Conservation (phyloP, 345 rosid species). For the Geranium rotundifolium region DNA sequence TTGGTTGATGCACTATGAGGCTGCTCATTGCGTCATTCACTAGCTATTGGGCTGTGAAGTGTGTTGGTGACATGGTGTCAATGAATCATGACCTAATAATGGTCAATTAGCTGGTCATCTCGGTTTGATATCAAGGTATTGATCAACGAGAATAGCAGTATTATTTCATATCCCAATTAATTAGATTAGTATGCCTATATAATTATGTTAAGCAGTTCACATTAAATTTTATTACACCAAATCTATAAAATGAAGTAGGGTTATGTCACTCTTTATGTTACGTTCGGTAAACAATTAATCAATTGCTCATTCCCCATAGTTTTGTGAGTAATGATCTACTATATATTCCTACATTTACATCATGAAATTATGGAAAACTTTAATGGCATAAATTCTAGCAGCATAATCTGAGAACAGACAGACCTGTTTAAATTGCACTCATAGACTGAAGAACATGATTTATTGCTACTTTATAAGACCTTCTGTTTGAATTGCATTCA, state of each 20-base stretch:
- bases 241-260: no score
- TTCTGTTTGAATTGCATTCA: slow-evolving; percentile 6
- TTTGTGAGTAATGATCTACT: no score
- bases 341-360: no score
- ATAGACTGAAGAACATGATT: slow-evolving; percentile 8
- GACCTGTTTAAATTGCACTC: background rate
- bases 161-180: no score
- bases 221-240: slow-evolving; percentile 2
- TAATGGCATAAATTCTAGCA: background rate
- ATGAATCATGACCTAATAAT: background rate
- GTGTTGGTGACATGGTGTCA: background rate
- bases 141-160: no score
- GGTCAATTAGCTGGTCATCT: background rate
- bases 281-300: slow-evolving; percentile 6
- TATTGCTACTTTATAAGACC: slow-evolving; percentile 11
- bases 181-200: background rate
- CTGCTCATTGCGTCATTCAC: background rate
- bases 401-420: slow-evolving; percentile 10
- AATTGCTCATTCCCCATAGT: no score
- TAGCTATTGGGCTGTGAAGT: background rate
- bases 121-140: no score
- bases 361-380: no score
- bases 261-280: slow-evolving; percentile 18
- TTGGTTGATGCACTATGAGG: background rate
- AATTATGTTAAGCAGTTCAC: slow-evolving; percentile 4